A percentile compares a stretch with the other conserved stretches of the same genome.
These are phyloP conservation scores for Aquanectria penicillioides DNA, from an alignment of 2,329 filamentous ascomycete genomes.

Conservation along the genomic window DNA sequence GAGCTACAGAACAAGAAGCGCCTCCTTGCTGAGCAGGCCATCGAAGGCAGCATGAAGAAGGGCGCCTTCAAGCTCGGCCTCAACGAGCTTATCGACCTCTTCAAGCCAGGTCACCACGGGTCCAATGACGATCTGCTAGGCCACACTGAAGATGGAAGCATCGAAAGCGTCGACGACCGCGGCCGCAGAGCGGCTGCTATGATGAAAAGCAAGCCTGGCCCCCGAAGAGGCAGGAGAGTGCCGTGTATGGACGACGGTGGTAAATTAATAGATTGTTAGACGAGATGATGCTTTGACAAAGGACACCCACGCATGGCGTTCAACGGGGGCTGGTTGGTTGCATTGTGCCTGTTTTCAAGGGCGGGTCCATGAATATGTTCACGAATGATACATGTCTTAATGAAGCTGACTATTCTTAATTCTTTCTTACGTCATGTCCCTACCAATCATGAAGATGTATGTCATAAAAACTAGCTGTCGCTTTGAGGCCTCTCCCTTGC, in stretches of 20 bases:
- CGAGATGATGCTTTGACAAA: not conserved
- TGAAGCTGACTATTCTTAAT: not conserved
- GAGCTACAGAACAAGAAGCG: constrained; percentile 94
- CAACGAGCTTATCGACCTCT: constrained; percentile 92
- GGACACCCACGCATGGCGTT: constrained; percentile 5
- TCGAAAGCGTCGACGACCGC: constrained; percentile 26
- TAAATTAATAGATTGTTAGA: constrained; percentile 30
- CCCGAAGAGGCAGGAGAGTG: constrained; percentile 47
- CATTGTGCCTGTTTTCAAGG: not conserved
- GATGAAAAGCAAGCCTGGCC: constrained; percentile 39
- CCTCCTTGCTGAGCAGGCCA: constrained; percentile 87
- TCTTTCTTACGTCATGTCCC: not conserved
- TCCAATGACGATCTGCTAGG: constrained; percentile 28
- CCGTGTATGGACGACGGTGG: constrained; percentile 56
- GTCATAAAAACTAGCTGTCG: too few relatives aligned
- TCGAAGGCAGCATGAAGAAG: constrained; percentile 82
- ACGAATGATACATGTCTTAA: constrained; percentile 17
- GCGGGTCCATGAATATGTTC: not conserved
- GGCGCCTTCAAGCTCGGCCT: constrained; percentile 84
- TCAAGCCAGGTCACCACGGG: constrained; percentile 70
- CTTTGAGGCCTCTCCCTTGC: too few relatives aligned
- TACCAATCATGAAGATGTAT: too few relatives aligned
- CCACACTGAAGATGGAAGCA: constrained; percentile 28
- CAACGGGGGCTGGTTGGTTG: not conserved
- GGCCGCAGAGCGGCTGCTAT: constrained; percentile 36